Percentiles rank a stretch among this genome's conserved stretches.
Conservation (phyloP, 176 grass and related monocot species). For the Phoenix dactylifera region DNA sequence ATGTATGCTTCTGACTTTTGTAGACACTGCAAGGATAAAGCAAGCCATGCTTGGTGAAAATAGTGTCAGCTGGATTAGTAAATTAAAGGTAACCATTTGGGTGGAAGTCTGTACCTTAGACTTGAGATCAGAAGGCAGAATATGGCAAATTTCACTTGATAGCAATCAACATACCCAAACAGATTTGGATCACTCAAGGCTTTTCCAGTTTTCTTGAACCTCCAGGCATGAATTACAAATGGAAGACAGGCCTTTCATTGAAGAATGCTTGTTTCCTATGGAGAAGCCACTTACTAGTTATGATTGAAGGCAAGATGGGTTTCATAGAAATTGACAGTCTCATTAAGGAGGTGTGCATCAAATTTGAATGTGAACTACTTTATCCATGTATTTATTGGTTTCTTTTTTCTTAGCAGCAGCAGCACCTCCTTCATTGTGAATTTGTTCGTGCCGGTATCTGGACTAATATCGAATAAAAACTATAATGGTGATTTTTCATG, state of each 20-base stretch:
- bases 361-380: too few species aligned
- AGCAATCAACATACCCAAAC: neutral
- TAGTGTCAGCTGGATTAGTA: too few species aligned
- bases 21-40: neutral
- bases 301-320: too few species aligned
- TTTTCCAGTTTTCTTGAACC: neutral
- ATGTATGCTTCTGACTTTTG: neutral
- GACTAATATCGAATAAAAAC: neutral
- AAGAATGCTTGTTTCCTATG: neutral
- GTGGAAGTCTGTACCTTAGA: neutral
- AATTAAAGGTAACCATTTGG: neutral
- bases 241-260: neutral
- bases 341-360: too few species aligned
- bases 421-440: neutral
- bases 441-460: neutral
- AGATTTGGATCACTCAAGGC: neutral
- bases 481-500: too few species aligned
- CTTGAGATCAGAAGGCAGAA: constrained; percentile 1
- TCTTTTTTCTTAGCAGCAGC: neutral
- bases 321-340: too few species aligned
- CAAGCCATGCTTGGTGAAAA: neutral
- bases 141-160: neutral
- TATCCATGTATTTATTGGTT: too few species aligned
- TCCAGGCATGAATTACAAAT: neutral
- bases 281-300: neutral